These are phyloP conservation scores for Sphagnum tenellum DNA, from an alignment of 225 moss, liverwort and hornwort genomes.

Conservation along the genomic window DNA sequence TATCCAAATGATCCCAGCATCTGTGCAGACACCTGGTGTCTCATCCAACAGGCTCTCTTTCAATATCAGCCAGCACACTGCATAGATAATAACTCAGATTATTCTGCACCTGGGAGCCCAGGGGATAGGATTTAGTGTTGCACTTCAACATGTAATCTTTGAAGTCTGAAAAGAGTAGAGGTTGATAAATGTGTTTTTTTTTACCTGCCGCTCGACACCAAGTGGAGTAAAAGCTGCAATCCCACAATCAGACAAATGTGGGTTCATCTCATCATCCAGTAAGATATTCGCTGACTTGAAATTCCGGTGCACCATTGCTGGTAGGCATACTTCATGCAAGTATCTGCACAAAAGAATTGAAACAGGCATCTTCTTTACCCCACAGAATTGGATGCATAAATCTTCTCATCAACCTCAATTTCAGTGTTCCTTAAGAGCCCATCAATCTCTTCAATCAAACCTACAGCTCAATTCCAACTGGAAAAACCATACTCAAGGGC, in stretches of 20 bases:
- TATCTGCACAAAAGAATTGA: conserved; percentile 22
- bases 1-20: conserved; percentile 60
- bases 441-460: too few relatives aligned
- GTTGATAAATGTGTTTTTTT: too few relatives aligned
- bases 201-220: conserved; percentile 60
- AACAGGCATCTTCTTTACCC: neutral
- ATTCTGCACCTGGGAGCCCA: too few relatives aligned
- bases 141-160: too few relatives aligned
- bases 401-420: neutral
- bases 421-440: neutral
- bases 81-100: neutral
- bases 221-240: conserved; percentile 49
- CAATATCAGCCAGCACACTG: neutral
- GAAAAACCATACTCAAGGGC: conserved; percentile 42
- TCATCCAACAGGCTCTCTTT: too few relatives aligned
- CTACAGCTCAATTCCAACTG: too few relatives aligned
- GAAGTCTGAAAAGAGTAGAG: too few relatives aligned
- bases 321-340: conserved; percentile 71
- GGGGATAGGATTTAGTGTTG: too few relatives aligned
- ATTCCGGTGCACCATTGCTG: conserved; percentile 63
- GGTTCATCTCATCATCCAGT: conserved; percentile 64
- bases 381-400: neutral
- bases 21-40: conserved; percentile 49
- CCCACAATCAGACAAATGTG: conserved; percentile 67
- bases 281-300: conserved; percentile 68